phyloP scores from a whole-genome alignment of 257 asterid species.

The Solanum chiquidenum region DNA sequence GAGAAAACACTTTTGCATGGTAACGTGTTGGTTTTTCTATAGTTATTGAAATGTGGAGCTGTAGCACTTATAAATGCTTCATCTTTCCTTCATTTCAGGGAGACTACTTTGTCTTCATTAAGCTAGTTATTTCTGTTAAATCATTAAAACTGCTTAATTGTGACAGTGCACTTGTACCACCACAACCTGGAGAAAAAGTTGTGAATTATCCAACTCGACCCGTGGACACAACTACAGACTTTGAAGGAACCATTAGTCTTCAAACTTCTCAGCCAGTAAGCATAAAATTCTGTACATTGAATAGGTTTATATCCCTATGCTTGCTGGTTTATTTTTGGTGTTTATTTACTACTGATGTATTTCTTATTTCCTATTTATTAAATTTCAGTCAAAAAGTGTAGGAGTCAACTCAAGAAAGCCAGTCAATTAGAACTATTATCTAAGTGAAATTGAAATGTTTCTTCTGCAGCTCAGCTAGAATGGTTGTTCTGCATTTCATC shows the following conservation, averaged over 20 bases:
- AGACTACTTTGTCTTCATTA: not conserved
- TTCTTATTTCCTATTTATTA: not conserved
- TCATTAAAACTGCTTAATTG: slow-evolving; percentile 4
- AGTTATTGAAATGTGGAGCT: not conserved
- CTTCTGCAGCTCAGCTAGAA: not conserved
- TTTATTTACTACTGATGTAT: not conserved
- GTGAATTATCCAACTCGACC: slow-evolving; percentile 91
- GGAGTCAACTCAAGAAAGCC: not conserved
- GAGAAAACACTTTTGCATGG: not conserved
- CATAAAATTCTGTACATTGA: not conserved
- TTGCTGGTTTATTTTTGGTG: not conserved
- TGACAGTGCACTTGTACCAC: slow-evolving; percentile 73
- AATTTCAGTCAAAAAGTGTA: not conserved
- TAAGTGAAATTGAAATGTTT: not conserved
- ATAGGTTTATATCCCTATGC: not conserved
- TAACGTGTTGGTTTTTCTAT: not conserved
- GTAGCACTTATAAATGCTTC: not conserved
- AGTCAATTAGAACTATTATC: not conserved
- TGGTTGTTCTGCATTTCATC: not conserved
- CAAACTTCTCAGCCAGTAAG: slow-evolving; percentile 89
- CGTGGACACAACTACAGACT: slow-evolving; percentile 81
- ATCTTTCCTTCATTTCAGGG: not conserved
- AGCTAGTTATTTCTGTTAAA: not conserved
- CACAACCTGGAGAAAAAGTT: slow-evolving; percentile 89
- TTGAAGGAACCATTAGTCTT: slow-evolving; percentile 92